Evolutionary conservation across 1,284 basidiomycete genomes (phyloP).

Genomic region (Nidula niveotomentosa): DNA sequence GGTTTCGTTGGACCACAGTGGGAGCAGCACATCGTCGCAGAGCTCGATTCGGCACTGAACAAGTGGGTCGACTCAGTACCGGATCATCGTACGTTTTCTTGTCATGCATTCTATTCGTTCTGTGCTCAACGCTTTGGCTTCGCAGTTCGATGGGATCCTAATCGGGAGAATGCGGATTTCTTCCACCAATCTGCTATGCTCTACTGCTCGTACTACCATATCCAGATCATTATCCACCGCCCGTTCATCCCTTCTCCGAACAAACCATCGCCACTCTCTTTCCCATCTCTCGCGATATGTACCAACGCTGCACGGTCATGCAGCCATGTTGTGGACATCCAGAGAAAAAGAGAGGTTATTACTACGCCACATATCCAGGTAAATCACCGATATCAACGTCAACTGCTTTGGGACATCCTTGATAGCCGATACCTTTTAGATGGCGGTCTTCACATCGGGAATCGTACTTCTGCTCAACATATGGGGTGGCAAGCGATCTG

Average conservation of each 20-base stretch:
- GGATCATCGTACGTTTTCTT: slow-evolving; percentile 47
- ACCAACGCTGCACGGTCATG: slow-evolving; percentile 83
- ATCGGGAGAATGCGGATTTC: slow-evolving; percentile 52
- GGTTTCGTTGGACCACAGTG: slow-evolving; percentile 61
- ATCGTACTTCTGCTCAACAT: slow-evolving; percentile 74
- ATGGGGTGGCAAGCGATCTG: slow-evolving; percentile 69
- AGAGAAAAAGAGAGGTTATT: slow-evolving; percentile 31
- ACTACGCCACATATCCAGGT: slow-evolving; percentile 42
- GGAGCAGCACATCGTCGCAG: slow-evolving; percentile 72
- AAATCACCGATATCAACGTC: background rate
- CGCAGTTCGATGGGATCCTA: slow-evolving; percentile 75
- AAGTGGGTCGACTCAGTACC: slow-evolving; percentile 77
- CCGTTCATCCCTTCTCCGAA: slow-evolving; percentile 77
- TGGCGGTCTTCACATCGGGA: slow-evolving; percentile 58
- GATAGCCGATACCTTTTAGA: slow-evolving; percentile 13
- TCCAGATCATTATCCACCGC: slow-evolving; percentile 79
- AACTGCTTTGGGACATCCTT: background rate
- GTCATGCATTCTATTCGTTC: background rate
- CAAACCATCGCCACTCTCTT: slow-evolving; percentile 56
- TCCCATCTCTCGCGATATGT: slow-evolving; percentile 80
- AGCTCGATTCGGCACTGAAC: slow-evolving; percentile 76
- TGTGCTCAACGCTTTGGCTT: background rate
- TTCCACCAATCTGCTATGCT: slow-evolving; percentile 73
- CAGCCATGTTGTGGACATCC: slow-evolving; percentile 67
- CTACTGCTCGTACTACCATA: slow-evolving; percentile 68